Percentiles rank a stretch among this genome's conserved stretches.
These are phyloP conservation scores for Ananas comosus DNA, from an alignment of 176 grass and related monocot genomes.

Conservation along the genomic window DNA sequence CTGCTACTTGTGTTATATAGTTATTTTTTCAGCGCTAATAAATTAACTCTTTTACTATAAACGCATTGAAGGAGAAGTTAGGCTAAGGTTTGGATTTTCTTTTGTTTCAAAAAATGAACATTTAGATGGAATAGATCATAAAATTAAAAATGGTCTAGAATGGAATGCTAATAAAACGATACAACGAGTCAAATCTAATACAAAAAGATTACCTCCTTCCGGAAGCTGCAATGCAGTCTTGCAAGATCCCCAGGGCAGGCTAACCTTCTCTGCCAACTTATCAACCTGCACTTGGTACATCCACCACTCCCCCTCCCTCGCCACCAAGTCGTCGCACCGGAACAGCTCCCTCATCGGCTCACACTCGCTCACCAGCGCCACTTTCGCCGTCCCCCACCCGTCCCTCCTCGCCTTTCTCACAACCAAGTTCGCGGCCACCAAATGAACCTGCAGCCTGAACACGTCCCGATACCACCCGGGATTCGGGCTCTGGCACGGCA, in stretches of 20 bases:
- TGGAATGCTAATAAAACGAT: too few species aligned
- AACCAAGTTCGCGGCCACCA: slow-evolving; percentile 46
- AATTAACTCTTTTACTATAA: too few species aligned
- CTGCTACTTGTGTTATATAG: too few species aligned
- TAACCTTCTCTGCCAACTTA: slow-evolving; percentile 66
- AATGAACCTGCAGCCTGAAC: slow-evolving; percentile 76
- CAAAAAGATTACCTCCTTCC: slow-evolving; percentile 28
- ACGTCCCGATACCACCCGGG: slow-evolving; percentile 62
- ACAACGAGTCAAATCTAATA: neutral
- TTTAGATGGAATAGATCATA: too few species aligned
- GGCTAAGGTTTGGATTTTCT: too few species aligned
- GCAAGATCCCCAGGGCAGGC: slow-evolving; percentile 58
- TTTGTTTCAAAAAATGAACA: too few species aligned
- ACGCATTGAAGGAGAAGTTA: too few species aligned
- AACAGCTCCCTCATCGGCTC: slow-evolving; percentile 93
- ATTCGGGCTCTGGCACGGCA: slow-evolving; percentile 47
- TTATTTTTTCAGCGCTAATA: too few species aligned
- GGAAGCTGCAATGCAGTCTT: slow-evolving; percentile 56
- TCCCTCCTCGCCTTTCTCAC: slow-evolving; percentile 28
- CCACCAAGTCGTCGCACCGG: slow-evolving; percentile 63
- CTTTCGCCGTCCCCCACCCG: slow-evolving; percentile 24
- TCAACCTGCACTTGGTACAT: slow-evolving; percentile 46
- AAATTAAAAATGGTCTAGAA: too few species aligned
- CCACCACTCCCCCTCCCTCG: slow-evolving; percentile 56
- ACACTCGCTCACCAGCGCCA: slow-evolving; percentile 57